Percentiles rank a stretch among this genome's conserved stretches.
Evolutionary conservation across 2,329 filamentous ascomycete genomes (phyloP).

Genomic region (Didymellaceae sp.): DNA sequence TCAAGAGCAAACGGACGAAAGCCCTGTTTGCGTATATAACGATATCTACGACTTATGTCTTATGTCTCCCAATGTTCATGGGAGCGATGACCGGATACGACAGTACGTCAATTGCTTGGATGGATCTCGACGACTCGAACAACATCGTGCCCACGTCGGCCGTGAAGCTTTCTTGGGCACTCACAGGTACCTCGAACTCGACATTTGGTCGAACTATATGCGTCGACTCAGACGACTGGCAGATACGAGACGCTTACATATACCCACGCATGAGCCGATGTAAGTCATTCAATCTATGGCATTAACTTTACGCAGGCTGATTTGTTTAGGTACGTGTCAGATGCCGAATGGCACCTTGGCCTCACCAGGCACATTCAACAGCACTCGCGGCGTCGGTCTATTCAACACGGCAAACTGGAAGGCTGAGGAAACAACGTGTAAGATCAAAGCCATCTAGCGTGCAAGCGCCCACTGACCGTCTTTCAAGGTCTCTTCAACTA

Average conservation of each 20-base stretch:
- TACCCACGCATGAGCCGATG: not conserved
- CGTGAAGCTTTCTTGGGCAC: constrained; percentile 10
- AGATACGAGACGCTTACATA: not conserved
- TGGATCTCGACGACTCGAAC: constrained; percentile 31
- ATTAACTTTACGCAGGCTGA: not conserved
- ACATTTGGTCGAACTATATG: constrained; percentile 24
- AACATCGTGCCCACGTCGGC: constrained; percentile 36
- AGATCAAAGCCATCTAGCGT: not conserved
- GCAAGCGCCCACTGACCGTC: not conserved
- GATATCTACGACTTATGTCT: constrained; percentile 37
- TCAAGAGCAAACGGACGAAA: constrained; percentile 30
- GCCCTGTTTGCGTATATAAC: constrained; percentile 41
- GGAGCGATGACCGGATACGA: constrained; percentile 47
- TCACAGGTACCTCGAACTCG: constrained; percentile 19
- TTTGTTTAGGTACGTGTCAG: constrained; percentile 28
- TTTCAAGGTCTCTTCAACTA: constrained; percentile 14
- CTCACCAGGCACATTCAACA: not conserved
- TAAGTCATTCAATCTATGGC: not conserved
- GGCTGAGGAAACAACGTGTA: not conserved
- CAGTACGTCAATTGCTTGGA: constrained; percentile 34
- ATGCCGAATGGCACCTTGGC: constrained; percentile 29
- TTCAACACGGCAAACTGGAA: not conserved
- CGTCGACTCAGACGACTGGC: not conserved
- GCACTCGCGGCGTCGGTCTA: not conserved
- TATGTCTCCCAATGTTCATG: constrained; percentile 41